A percentile compares a stretch with the other conserved stretches of the same genome.
Evolutionary conservation across 2,329 filamentous ascomycete genomes (phyloP).

Genomic region (Talaromyces marneffei): DNA sequence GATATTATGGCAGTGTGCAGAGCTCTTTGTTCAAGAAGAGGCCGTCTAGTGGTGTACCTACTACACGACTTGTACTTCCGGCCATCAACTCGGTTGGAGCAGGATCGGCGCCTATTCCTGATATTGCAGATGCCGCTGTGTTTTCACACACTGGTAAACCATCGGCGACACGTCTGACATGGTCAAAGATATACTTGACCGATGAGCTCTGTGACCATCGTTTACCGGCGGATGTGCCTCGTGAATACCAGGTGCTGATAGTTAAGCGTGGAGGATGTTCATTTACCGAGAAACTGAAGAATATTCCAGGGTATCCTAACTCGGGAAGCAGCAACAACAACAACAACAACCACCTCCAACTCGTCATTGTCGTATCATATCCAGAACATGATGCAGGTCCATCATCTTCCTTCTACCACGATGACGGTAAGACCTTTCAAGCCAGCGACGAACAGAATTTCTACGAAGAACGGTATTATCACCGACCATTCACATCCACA

Average conservation of each 20-base stretch:
- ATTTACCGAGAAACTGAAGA: slow-evolving; percentile 75
- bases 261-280: slow-evolving; percentile 76
- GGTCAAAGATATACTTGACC: slow-evolving; percentile 66
- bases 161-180: slow-evolving; percentile 51
- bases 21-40: slow-evolving; percentile 5
- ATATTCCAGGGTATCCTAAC: slow-evolving; percentile 68
- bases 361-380: slow-evolving; percentile 71
- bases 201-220: slow-evolving; percentile 59
- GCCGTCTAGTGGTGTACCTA: slow-evolving; percentile 9
- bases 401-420: slow-evolving; percentile 17
- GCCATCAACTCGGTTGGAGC: slow-evolving; percentile 47
- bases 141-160: slow-evolving; percentile 32
- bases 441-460: background rate
- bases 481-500: slow-evolving; percentile 20
- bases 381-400: slow-evolving; percentile 40
- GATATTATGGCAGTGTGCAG: background rate
- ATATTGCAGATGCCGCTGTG: slow-evolving; percentile 51
- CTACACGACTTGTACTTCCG: slow-evolving; percentile 39
- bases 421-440: background rate
- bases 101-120: slow-evolving; percentile 62
- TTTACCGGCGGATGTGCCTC: slow-evolving; percentile 48
- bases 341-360: slow-evolving; percentile 50
- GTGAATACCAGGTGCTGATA: slow-evolving; percentile 68
- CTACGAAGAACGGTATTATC: slow-evolving; percentile 3
- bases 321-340: slow-evolving; percentile 50